A percentile compares a stretch with the other conserved stretches of the same genome.
These are phyloP conservation scores for Graphiopsis chlorocephala DNA, from an alignment of 2,329 filamentous ascomycete genomes.

Conservation along the genomic window DNA sequence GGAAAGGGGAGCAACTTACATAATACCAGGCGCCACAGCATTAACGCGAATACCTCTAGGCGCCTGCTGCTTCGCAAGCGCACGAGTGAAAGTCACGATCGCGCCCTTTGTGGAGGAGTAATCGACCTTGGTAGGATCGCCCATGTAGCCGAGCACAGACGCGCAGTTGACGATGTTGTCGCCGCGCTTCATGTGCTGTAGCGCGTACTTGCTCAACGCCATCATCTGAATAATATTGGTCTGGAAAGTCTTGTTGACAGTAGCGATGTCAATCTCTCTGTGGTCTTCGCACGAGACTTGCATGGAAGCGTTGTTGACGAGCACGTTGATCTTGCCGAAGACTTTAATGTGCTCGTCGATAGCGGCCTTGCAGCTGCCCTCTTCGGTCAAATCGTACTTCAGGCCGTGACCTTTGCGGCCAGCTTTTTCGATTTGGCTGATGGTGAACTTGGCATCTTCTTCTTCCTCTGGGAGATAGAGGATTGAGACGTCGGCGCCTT, in stretches of 20 bases:
- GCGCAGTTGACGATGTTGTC: constrained; percentile 56
- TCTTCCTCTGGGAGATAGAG: constrained; percentile 57
- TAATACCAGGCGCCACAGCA: constrained; percentile 56
- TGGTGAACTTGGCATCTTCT: constrained; percentile 54
- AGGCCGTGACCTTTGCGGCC: constrained; percentile 49
- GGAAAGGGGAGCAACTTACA: constrained; percentile 27
- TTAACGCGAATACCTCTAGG: constrained; percentile 53
- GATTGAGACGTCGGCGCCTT: constrained; percentile 57
- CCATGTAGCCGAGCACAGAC: constrained; percentile 47
- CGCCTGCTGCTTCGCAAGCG: constrained; percentile 48
- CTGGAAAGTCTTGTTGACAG: constrained; percentile 56
- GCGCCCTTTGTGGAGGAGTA: constrained; percentile 43
- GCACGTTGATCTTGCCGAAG: constrained; percentile 42
- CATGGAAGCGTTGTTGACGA: constrained; percentile 53
- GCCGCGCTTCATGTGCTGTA: constrained; percentile 55
- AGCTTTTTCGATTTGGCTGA: constrained; percentile 52
- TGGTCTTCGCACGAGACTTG: constrained; percentile 55
- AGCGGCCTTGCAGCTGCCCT: constrained; percentile 50
- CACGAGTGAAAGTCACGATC: constrained; percentile 46
- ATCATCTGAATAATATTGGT: constrained; percentile 59
- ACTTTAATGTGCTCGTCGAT: constrained; percentile 54
- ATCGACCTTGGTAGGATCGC: constrained; percentile 44
- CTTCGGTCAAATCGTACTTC: constrained; percentile 49
- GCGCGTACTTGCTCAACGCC: constrained; percentile 55
- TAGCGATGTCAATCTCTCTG: constrained; percentile 53